Evolutionary conservation across 208 protist species (phyloP).

Genomic region (Lotmaria passim): DNA sequence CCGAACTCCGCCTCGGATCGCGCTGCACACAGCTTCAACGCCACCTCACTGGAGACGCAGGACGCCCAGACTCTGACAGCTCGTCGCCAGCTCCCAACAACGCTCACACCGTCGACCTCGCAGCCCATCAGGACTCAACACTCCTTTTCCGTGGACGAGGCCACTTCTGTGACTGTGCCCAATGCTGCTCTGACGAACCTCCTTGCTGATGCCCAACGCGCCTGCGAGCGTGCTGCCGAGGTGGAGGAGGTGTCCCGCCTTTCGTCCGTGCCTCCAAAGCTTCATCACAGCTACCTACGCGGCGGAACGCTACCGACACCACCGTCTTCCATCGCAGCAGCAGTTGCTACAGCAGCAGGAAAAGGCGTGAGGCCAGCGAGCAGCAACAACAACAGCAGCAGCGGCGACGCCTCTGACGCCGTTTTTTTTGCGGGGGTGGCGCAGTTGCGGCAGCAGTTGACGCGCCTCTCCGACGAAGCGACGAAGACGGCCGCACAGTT

Average conservation of each 20-base stretch:
- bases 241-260: not conserved
- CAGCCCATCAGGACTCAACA: too few relatives aligned
- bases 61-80: too few relatives aligned
- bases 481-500: constrained; percentile 17
- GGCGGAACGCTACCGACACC: too few relatives aligned
- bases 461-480: constrained; percentile 22
- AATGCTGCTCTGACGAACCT: not conserved
- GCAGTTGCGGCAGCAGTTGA: constrained; percentile 19
- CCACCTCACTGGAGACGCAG: too few relatives aligned
- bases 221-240: not conserved
- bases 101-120: too few relatives aligned
- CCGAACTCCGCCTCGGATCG: too few relatives aligned
- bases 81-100: too few relatives aligned
- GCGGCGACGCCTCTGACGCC: constrained; percentile 3
- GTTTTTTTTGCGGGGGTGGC: constrained; percentile 25
- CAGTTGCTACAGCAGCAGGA: not conserved
- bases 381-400: too few relatives aligned
- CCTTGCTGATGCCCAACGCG: constrained; percentile 4
- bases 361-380: not conserved
- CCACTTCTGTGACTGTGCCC: not conserved
- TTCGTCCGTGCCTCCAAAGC: not conserved
- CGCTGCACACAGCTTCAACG: too few relatives aligned
- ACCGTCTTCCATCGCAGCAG: not conserved
- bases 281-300: too few relatives aligned
- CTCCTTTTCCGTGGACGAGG: not conserved